phyloP scores from a whole-genome alignment of 345 rosid species.

The Microcos paniculata region DNA sequence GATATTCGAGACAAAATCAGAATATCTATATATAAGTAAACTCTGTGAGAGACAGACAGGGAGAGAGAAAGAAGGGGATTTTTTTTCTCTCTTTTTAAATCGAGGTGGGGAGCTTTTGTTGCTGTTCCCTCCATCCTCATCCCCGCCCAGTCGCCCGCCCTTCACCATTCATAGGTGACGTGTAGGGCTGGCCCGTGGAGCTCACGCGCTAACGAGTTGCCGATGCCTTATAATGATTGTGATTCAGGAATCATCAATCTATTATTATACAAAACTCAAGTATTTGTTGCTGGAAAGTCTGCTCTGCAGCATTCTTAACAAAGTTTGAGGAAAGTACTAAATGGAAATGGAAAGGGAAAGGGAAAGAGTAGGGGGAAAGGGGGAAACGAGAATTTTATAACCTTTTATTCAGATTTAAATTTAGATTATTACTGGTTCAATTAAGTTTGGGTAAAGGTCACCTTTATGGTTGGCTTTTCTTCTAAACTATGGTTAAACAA shows the following conservation, averaged over 20 bases:
- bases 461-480: conserved; percentile 1
- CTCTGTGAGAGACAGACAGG: neutral
- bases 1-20: neutral
- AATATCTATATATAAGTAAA: neutral
- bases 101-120: neutral
- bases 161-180: conserved; percentile 36
- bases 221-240: neutral
- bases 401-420: neutral
- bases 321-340: neutral
- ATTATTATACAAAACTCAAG: too few relatives aligned
- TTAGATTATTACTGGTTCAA: neutral
- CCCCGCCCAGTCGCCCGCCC: conserved; percentile 55
- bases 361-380: neutral
- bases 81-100: conserved; percentile 14
- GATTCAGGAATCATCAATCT: neutral
- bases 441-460: neutral
- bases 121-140: too few relatives aligned
- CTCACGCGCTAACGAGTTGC: neutral
- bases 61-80: neutral
- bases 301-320: neutral
- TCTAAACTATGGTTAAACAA: neutral
- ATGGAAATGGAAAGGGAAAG: too few relatives aligned
- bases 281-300: neutral
- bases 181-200: conserved; percentile 31
- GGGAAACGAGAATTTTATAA: neutral